Evolutionary conservation across 2,329 filamentous ascomycete species (phyloP), one percentile per base, ranked within the genome.

Genomic region (Pseudogymnoascus sp.): DNA sequence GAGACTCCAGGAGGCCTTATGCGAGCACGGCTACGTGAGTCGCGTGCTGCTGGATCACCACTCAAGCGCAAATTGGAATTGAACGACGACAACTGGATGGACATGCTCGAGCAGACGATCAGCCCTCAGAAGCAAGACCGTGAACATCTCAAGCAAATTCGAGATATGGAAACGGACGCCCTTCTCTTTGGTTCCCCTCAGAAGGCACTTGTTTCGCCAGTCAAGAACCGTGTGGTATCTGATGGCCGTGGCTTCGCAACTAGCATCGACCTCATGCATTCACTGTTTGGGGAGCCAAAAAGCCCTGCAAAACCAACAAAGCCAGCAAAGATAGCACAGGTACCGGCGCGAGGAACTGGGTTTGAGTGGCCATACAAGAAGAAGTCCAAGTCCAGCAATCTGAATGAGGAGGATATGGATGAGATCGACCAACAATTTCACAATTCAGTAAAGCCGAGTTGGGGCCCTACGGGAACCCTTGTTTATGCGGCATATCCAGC

Each of bases 191-290:
- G 67, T 10, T 67, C 71, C 31, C 78, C 65, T 56, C 66, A 67
- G 80, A 67, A 76, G 75, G 65, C 75, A 77, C 21, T 60, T 40
- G 35, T 21, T 17, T 60, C 59, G 11, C 21, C 33, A 19, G 62
- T 72, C 67, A 67, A 64, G 59, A 67, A 40, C 42, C 46, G 67
- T 66, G 70, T 67, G 42, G 67, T 69, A 17, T 71, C 70, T 31
- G 71, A 72, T 62, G 80, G 82, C 62, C 84, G 85, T 67, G 88
- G 88, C 0, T 93, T 96, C 75, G 84, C 87, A 19, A 96, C 89
- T 19, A 93, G 90, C 72, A 96, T 97, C 77, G 95, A 97, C 78
- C 80, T 97, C 74, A 97, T 96, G 91, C 93, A 96, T 74, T 96
- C 91, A 59, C 80, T 97, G 63, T 97, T 96, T 76, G 89, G 90